These are phyloP conservation scores for Hysterium pulicare DNA, from an alignment of 2,329 filamentous ascomycete species.

Conservation along the genomic window DNA sequence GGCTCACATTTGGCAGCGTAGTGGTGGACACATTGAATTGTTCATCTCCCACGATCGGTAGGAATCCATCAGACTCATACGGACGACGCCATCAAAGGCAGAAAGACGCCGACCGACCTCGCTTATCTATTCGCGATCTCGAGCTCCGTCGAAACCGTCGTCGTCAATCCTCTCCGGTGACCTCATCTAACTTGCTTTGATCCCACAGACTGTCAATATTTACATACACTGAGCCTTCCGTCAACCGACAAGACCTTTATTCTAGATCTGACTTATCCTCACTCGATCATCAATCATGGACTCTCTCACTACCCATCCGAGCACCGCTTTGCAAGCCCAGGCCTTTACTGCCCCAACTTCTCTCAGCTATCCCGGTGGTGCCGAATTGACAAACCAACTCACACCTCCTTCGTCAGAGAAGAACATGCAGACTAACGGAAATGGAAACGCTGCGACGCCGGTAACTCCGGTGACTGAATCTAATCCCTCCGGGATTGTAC, in stretches of 20 bases:
- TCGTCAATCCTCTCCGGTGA: slow-evolving; percentile 20
- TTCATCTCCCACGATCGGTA: slow-evolving; percentile 79
- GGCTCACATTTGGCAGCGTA: slow-evolving; percentile 43
- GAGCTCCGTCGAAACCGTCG: slow-evolving; percentile 22
- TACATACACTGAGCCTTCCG: slow-evolving; percentile 14
- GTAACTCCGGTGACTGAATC: slow-evolving; percentile 81
- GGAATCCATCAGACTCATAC: slow-evolving; percentile 29
- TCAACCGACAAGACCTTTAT: neutral
- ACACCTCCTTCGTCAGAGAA: slow-evolving; percentile 74
- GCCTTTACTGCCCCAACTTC: slow-evolving; percentile 87
- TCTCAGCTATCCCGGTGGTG: slow-evolving; percentile 84
- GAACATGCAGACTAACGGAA: slow-evolving; percentile 55
- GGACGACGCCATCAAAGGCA: slow-evolving; percentile 12
- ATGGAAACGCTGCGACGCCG: slow-evolving; percentile 83
- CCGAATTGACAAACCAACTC: slow-evolving; percentile 64
- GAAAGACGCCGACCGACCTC: slow-evolving; percentile 27
- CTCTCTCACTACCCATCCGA: slow-evolving; percentile 84
- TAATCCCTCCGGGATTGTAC: slow-evolving; percentile 78
- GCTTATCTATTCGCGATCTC: slow-evolving; percentile 26
- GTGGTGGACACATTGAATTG: slow-evolving; percentile 97
- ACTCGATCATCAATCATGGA: slow-evolving; percentile 66
- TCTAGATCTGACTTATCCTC: slow-evolving; percentile 6
- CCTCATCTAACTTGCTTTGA: slow-evolving; percentile 8
- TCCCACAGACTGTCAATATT: slow-evolving; percentile 5
- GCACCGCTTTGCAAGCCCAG: slow-evolving; percentile 89